Percentiles rank a stretch among this genome's conserved stretches.
These are phyloP conservation scores for Coniochaeta hoffmannii DNA, from an alignment of 2,329 filamentous ascomycete genomes.

Conservation along the genomic window DNA sequence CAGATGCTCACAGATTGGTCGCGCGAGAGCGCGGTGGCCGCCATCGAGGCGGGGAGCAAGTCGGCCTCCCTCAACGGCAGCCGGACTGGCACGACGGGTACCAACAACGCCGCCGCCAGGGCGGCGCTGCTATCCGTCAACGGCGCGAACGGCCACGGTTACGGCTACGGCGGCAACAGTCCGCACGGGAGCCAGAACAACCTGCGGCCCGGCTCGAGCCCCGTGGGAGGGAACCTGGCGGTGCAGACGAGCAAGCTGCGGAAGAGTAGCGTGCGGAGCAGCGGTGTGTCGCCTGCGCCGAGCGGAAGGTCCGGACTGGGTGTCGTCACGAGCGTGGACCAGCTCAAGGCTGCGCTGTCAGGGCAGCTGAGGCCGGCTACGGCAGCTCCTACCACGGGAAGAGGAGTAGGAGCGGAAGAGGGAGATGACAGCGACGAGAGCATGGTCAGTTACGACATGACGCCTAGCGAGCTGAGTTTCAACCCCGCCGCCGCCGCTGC, in stretches of 20 bases:
- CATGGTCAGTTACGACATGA: constrained; percentile 63
- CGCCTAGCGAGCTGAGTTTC: constrained; percentile 59
- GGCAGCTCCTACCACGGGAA: constrained; percentile 21
- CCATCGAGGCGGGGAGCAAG: constrained; percentile 61
- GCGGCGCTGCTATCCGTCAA: constrained; percentile 27
- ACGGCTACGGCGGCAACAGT: neutral
- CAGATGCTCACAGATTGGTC: constrained; percentile 77
- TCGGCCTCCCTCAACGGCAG: constrained; percentile 72
- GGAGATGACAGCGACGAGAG: constrained; percentile 56
- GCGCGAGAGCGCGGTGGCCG: constrained; percentile 62
- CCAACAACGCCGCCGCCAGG: constrained; percentile 30
- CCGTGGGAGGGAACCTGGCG: constrained; percentile 20
- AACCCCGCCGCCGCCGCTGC: constrained; percentile 32
- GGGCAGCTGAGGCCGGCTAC: constrained; percentile 36
- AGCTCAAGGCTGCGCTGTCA: constrained; percentile 54
- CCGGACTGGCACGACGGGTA: constrained; percentile 52
- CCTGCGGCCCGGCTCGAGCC: constrained; percentile 40
- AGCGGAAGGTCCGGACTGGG: constrained; percentile 25
- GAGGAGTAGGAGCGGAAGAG: constrained; percentile 33
- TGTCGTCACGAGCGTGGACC: constrained; percentile 53
- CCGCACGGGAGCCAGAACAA: constrained; percentile 44
- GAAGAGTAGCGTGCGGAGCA: constrained; percentile 48
- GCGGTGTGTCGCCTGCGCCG: constrained; percentile 35
- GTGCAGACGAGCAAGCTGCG: constrained; percentile 36
- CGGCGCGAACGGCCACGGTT: constrained; percentile 20